phyloP scores from a whole-genome alignment of 108 stramenopile species.

The Pseudonitzschia delicatissima region DNA sequence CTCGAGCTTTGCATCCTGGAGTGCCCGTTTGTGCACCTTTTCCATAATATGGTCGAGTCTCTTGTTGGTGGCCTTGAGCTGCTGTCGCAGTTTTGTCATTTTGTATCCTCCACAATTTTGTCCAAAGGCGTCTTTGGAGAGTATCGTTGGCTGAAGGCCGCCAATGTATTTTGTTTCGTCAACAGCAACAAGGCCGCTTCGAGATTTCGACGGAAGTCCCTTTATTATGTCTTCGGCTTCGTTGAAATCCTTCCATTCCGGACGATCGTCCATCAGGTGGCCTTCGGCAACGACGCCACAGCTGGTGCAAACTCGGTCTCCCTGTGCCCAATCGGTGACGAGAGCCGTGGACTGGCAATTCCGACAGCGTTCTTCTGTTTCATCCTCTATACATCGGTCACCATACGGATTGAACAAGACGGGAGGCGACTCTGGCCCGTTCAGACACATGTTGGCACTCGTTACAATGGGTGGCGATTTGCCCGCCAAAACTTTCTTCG shows the following conservation, averaged over 20 bases:
- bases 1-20: slow-evolving; percentile 38
- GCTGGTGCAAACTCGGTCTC: slow-evolving; percentile 59
- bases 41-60: slow-evolving; percentile 48
- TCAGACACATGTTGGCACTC: not conserved
- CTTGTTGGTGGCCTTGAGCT: slow-evolving; percentile 34
- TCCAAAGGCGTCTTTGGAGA: slow-evolving; percentile 41
- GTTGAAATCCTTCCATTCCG: slow-evolving; percentile 63
- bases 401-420: not conserved
- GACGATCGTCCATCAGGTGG: slow-evolving; percentile 42
- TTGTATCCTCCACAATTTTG: slow-evolving; percentile 21
- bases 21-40: slow-evolving; percentile 28
- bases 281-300: slow-evolving; percentile 61
- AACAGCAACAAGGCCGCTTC: slow-evolving; percentile 45
- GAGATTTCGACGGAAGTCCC: slow-evolving; percentile 23
- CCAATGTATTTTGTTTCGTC: slow-evolving; percentile 55
- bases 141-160: slow-evolving; percentile 53
- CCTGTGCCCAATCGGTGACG: slow-evolving; percentile 51
- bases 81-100: slow-evolving; percentile 30
- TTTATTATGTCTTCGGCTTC: slow-evolving; percentile 47
- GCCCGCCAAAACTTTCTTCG: not conserved
- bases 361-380: slow-evolving; percentile 37
- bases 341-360: slow-evolving; percentile 37
- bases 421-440: slow-evolving; percentile 20
- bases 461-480: not conserved
- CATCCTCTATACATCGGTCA: not conserved